Evolutionary conservation across 192 early-diverging fungal genomes (phyloP).

Genomic region (Pecoramyces ruminantium): DNA sequence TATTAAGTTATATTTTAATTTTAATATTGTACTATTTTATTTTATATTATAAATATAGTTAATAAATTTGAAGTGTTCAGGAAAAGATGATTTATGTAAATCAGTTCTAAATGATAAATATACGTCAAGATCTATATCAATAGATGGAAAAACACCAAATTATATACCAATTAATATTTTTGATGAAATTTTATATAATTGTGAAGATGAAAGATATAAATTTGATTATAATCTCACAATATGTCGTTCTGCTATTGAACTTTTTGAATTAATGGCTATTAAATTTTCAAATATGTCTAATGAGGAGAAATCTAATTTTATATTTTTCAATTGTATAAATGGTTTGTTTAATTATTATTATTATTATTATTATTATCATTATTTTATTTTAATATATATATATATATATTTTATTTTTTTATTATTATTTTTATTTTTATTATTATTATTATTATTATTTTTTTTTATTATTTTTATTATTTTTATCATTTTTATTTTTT

Average conservation of each 20-base stretch:
- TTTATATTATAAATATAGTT: not conserved
- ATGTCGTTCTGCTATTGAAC: slow-evolving; percentile 69
- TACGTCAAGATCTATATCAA: slow-evolving; percentile 81
- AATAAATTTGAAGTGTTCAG: slow-evolving; percentile 50
- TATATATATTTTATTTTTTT: too few relatives aligned
- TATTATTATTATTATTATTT: too few relatives aligned
- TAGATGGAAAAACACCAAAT: slow-evolving; percentile 71
- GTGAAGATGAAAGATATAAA: slow-evolving; percentile 93
- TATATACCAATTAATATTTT: slow-evolving; percentile 69
- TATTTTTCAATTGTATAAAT: slow-evolving; percentile 54
- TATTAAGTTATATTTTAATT: too few relatives aligned
- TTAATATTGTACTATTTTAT: too few relatives aligned
- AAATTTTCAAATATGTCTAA: slow-evolving; percentile 63
- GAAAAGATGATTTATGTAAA: slow-evolving; percentile 71
- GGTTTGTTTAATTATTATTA: slow-evolving; percentile 11
- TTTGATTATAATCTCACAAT: slow-evolving; percentile 96
- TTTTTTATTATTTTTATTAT: too few relatives aligned
- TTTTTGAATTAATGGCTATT: slow-evolving; percentile 78
- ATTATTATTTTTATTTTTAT: too few relatives aligned
- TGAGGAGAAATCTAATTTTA: slow-evolving; percentile 59
- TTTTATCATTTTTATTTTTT: too few relatives aligned
- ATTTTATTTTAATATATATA: too few relatives aligned
- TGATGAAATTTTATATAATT: slow-evolving; percentile 84
- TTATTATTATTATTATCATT: too few relatives aligned
- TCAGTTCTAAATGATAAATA: slow-evolving; percentile 93